Evolutionary conservation across 2,329 filamentous ascomycete genomes (phyloP).

Genomic region (Knoxdaviesia capensis): DNA sequence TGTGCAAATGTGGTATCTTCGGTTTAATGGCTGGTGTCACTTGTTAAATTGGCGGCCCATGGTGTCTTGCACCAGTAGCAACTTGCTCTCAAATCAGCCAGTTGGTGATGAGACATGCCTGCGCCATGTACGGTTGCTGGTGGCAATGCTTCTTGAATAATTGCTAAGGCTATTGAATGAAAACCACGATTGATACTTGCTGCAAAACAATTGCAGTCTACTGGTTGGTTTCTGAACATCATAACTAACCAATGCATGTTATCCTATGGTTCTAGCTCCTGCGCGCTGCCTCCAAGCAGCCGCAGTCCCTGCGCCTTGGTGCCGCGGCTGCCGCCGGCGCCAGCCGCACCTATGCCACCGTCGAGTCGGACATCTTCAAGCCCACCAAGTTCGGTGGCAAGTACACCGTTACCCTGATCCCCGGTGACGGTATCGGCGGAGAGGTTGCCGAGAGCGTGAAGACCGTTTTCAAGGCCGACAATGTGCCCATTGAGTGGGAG

Average conservation of each 20-base stretch:
- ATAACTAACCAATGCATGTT: slow-evolving; percentile 9
- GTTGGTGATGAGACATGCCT: no score
- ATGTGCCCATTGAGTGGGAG: slow-evolving; percentile 96
- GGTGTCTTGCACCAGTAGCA: no score
- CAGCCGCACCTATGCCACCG: slow-evolving; percentile 50
- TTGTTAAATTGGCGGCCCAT: no score
- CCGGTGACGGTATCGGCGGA: slow-evolving; percentile 94
- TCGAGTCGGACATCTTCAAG: slow-evolving; percentile 95
- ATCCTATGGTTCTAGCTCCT: slow-evolving; percentile 21
- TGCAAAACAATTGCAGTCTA: no score
- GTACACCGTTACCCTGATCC: slow-evolving; percentile 97
- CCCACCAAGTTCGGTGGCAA: slow-evolving; percentile 97
- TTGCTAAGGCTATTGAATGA: no score
- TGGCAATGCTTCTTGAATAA: no score
- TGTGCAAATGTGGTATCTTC: no score
- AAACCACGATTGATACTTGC: no score
- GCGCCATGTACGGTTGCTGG: no score
- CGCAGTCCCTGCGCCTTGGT: slow-evolving; percentile 10
- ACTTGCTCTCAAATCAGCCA: no score
- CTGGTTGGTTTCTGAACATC: no score
- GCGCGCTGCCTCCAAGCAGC: slow-evolving; percentile 26
- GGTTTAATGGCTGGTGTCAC: no score
- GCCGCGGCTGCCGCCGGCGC: slow-evolving; percentile 10
- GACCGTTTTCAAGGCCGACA: slow-evolving; percentile 99
- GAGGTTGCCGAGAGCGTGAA: slow-evolving; percentile 97